Conservation (phyloP, 495 filamentous ascomycete species). For the Aspergillus indologenus region DNA sequence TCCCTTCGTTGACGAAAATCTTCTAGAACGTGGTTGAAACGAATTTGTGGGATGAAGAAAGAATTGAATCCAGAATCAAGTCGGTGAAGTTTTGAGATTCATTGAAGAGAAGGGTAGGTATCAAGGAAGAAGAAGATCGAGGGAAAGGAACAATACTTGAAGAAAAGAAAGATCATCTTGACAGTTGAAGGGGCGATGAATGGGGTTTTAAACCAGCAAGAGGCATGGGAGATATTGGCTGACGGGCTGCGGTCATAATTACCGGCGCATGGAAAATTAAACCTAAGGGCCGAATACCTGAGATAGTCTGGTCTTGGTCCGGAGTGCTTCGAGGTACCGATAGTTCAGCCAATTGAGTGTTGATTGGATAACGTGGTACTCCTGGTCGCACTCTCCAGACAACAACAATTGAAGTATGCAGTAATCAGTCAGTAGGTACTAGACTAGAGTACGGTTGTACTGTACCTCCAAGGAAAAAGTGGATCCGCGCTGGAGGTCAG, state of each 20-base stretch:
- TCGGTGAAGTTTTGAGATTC: neutral
- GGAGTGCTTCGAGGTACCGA: neutral
- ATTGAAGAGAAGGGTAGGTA: neutral
- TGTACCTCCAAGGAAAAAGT: neutral
- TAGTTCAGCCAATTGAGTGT: neutral
- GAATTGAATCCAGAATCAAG: neutral
- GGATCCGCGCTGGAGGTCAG: neutral
- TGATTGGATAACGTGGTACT: neutral
- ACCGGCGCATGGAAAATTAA: conserved; percentile 2
- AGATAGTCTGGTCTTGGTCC: neutral
- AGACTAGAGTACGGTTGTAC: too few species aligned
- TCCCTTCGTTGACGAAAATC: neutral
- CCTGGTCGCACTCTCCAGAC: neutral
- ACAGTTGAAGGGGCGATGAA: neutral
- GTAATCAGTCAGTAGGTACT: too few species aligned
- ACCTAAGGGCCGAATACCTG: neutral
- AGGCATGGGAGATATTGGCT: conserved; percentile 8
- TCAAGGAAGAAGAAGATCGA: neutral
- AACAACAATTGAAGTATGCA: neutral
- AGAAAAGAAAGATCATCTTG: neutral
- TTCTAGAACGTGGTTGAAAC: neutral
- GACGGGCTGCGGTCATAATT: neutral
- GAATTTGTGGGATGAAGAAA: neutral
- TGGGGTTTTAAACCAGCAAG: conserved; percentile 9
- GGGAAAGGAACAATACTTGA: too few species aligned